These are phyloP conservation scores for Pseudogymnoascus sp. DNA, from an alignment of 2,329 filamentous ascomycete genomes.

Conservation along the genomic window DNA sequence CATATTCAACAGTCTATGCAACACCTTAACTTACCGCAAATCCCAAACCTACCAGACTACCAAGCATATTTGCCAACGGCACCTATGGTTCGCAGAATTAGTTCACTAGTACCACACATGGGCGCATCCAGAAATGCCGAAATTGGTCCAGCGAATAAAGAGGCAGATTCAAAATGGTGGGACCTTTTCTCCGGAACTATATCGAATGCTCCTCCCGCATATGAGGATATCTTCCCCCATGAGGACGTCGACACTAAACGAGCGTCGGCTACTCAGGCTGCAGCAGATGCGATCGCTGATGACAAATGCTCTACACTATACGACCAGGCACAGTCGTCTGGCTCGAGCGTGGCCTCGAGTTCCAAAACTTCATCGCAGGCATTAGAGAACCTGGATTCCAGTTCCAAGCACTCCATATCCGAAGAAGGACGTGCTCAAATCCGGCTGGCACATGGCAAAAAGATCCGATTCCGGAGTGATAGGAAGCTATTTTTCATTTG, in stretches of 20 bases:
- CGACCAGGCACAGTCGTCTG: slow-evolving; percentile 34
- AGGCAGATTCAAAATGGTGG: slow-evolving; percentile 57
- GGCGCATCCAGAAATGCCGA: slow-evolving; percentile 38
- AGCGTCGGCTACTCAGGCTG: slow-evolving; percentile 49
- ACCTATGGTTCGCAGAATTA: slow-evolving; percentile 64
- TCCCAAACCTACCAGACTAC: slow-evolving; percentile 60
- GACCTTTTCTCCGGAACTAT: slow-evolving; percentile 51
- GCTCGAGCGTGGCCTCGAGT: slow-evolving; percentile 26
- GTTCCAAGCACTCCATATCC: slow-evolving; percentile 56
- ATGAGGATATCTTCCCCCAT: slow-evolving; percentile 69
- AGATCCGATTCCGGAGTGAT: slow-evolving; percentile 54
- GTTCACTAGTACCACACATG: slow-evolving; percentile 64
- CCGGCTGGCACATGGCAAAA: slow-evolving; percentile 52
- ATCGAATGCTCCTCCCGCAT: slow-evolving; percentile 60
- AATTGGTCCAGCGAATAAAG: slow-evolving; percentile 31
- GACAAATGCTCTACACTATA: slow-evolving; percentile 48
- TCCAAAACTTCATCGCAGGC: slow-evolving; percentile 33
- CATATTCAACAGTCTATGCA: slow-evolving; percentile 68
- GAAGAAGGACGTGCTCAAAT: slow-evolving; percentile 59
- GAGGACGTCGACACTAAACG: slow-evolving; percentile 47
- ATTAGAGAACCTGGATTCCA: slow-evolving; percentile 48
- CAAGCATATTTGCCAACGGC: slow-evolving; percentile 55
- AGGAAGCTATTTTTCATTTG: slow-evolving; percentile 63
- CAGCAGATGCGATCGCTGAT: slow-evolving; percentile 52
- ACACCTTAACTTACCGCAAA: slow-evolving; percentile 55